These are phyloP conservation scores for Stephania cephalantha DNA, from an alignment of 164 flowering plant genomes.

Conservation along the genomic window DNA sequence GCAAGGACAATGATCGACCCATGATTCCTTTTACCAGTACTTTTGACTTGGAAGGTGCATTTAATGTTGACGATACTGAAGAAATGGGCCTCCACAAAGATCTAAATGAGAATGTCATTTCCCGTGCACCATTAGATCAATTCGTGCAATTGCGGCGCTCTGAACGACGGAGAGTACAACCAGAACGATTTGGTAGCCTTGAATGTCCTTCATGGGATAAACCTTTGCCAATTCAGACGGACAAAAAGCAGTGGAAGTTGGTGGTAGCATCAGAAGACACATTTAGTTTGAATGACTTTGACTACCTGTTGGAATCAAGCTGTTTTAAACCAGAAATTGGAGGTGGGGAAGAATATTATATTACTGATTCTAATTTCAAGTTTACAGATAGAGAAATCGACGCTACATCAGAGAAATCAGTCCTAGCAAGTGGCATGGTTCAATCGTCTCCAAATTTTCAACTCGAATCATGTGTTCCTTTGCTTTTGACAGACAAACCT, in stretches of 20 bases:
- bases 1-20: conserved; percentile 30
- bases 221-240: conserved; percentile 23
- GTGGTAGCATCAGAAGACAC: conserved; percentile 24
- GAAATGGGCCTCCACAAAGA: conserved; percentile 16
- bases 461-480: background rate
- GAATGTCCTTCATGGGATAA: conserved; percentile 29
- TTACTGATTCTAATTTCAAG: background rate
- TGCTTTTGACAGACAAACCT: no score
- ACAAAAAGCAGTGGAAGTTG: conserved; percentile 16
- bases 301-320: background rate
- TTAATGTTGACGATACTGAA: conserved; percentile 15
- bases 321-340: background rate
- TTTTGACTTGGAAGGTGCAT: conserved; percentile 24
- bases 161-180: conserved; percentile 53
- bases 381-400: background rate
- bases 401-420: background rate
- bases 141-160: conserved; percentile 54
- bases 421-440: background rate
- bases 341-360: background rate
- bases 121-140: conserved; percentile 18
- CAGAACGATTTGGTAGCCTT: conserved; percentile 54
- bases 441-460: background rate
- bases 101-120: conserved; percentile 16
- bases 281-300: conserved; percentile 20
- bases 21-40: conserved; percentile 10